Conservation (phyloP, 768 basidiomycete species). For the Mycena pura region DNA sequence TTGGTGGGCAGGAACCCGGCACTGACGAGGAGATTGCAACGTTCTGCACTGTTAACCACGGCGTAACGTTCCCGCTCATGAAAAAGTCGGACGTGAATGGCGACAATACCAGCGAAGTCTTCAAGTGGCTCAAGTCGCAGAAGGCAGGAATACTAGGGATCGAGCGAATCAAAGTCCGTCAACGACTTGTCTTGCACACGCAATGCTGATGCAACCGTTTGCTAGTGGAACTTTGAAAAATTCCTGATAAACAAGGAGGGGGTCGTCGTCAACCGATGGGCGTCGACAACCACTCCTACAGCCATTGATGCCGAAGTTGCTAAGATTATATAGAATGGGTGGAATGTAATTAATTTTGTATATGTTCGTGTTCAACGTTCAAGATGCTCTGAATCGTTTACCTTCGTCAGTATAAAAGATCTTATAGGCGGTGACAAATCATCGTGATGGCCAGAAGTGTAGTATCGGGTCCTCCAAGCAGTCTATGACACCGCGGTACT, state of each 20-base stretch:
- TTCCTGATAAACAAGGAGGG: conserved; percentile 85
- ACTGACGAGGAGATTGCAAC: conserved; percentile 74
- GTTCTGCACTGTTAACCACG: conserved; percentile 84
- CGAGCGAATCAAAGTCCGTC: conserved; percentile 71
- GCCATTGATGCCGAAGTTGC: conserved; percentile 68
- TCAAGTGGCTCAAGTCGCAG: conserved; percentile 82
- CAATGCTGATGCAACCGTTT: background rate
- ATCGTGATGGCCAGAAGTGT: too few species aligned
- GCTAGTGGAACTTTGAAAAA: conserved; percentile 96
- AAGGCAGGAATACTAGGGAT: conserved; percentile 78
- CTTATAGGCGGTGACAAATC: too few species aligned
- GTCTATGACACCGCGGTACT: too few species aligned
- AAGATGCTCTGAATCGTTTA: too few species aligned
- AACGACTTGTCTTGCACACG: background rate
- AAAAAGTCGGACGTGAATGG: conserved; percentile 96
- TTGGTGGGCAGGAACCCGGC: conserved; percentile 87
- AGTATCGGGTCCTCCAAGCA: too few species aligned
- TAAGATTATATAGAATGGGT: conserved; percentile 53
- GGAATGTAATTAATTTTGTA: conserved; percentile 1
- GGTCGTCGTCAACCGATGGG: conserved; percentile 77
- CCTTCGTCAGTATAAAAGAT: too few species aligned
- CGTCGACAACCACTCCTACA: conserved; percentile 74
- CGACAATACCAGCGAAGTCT: conserved; percentile 81
- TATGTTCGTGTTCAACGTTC: background rate
- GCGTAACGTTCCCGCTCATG: conserved; percentile 90